Base-by-base conservation (phyloP, 345 rosid species). In the Eucalyptus guilfoylei region DNA sequence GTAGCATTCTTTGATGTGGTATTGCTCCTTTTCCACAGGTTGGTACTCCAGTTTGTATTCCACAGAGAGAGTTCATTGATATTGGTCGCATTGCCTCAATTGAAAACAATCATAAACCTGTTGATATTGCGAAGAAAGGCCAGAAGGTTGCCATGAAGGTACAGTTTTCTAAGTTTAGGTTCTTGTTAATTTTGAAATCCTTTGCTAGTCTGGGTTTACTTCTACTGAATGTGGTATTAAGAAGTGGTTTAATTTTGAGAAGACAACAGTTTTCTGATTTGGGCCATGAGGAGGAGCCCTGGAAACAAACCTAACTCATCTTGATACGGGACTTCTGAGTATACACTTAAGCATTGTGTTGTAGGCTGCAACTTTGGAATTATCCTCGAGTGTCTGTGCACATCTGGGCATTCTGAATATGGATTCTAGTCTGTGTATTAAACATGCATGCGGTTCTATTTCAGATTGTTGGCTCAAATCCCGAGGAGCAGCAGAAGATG, bases 401-500 rank as follows among this genome's bases (percentile, higher is more conserved):
- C 34, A 32, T 88, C 49, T 37, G 83, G 47, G 83, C 45, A 6
- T 72, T 37, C 45, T 72, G 83, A 72, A 24, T 72, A 72, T 72
- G 23, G 83, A 72, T 72, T 72, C 28, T 37, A 40, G 45, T 72
- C 45, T 72, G 80, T 5, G 32, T 49, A 48, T 23, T 88, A 32
- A 32, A 76, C 45, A 76, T 76, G 9, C 83, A 37, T 37, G 83
- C 15, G 83, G 49, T 54, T n/a, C 10, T 21, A 23, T 49, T 80
- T 86, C 92, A 98, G 99, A 96, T 98, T 44, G 92, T 93, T 86
- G 97, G 95, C 85, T 89, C 93, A 62, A 97, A 94, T 90, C 85
- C 96, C 3, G 98, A 98, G 90, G 99, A 96, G 91, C 96, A 95
- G 87, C 99, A 98, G 87, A 98, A 96, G 91, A 96, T 95, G 99